Base-by-base conservation (phyloP, 768 basidiomycete species). In the Mycena chlorophos region DNA sequence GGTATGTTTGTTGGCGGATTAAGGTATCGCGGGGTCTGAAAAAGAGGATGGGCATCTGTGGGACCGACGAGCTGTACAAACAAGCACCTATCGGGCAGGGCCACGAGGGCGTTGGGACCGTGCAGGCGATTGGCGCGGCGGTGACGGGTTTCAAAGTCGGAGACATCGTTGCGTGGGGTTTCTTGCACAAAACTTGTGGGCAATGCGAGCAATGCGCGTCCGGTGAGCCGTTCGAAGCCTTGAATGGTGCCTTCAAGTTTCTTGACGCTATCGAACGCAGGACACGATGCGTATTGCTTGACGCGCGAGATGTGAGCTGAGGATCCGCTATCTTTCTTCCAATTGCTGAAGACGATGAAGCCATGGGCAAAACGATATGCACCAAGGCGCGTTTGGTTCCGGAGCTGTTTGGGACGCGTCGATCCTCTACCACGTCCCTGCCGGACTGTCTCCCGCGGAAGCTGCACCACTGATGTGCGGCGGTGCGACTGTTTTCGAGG, bases 101-200 rank as follows among this genome's bases (percentile, higher is more conserved):
- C 2, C 75, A 75, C 31, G 74, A 75, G 60, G 75, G 74, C 51
- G 26, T 73, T 2, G 75, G 74, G 0, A 17, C 69, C 19, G 68
- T 75, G 20, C 55, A 70, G 39, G 55, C 66, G 42, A 54, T 73
- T 37, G 75, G 74, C 1, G 29, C 49, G 1, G 46, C 3, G 22
- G 54, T 28, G 23, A 48, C 47, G n/a, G 54, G 45, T 34, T 37
- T 51, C 22, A 4, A 13, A 37, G 67, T 71, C 3, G 73, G 73
- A 5, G 73, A 74, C 25, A 61, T 71, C 6, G 73, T 73, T 0
- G 73, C 71, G 4, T 74, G 73, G 73, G 71, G 73, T 1, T 74
- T 62, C 49, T 54, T 66, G 22, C 71, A 71, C 51, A 40, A 66
- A 28, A 63, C 63, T 14, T 74, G 73, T 52, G 62, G 66, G 52